A percentile compares a stretch with the other conserved stretches of the same genome.
Conservation (phyloP, 1,139 yeast genomes). For the Blastobotrys ciferrii region DNA sequence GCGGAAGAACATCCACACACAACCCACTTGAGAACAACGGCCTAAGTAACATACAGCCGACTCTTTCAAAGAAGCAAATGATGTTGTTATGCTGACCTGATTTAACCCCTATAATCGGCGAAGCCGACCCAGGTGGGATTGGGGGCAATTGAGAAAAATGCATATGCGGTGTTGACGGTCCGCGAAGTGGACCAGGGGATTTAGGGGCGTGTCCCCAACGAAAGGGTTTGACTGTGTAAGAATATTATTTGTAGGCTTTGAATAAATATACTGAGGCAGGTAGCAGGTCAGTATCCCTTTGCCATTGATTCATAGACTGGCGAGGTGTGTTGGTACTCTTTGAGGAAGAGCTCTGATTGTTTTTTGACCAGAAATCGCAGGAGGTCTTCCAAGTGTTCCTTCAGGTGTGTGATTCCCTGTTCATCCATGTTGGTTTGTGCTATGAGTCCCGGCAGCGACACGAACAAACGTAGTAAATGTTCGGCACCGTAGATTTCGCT, state of each 20-base stretch:
- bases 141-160: too few species aligned
- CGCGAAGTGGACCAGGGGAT: too few species aligned
- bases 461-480: slow-evolving; percentile 70
- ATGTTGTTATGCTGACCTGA: too few species aligned
- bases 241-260: background rate
- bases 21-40: too few species aligned
- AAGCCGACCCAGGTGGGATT: too few species aligned
- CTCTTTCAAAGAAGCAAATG: too few species aligned
- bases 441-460: slow-evolving; percentile 76
- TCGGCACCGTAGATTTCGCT: slow-evolving; percentile 68
- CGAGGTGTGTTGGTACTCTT: slow-evolving; percentile 51
- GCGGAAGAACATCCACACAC: too few species aligned
- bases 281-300: slow-evolving; percentile 29
- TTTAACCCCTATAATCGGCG: too few species aligned
- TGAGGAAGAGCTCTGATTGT: slow-evolving; percentile 47
- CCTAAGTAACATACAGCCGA: too few species aligned
- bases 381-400: slow-evolving; percentile 54
- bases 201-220: too few species aligned
- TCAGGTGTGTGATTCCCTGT: slow-evolving; percentile 59
- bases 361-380: slow-evolving; percentile 48
- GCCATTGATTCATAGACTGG: slow-evolving; percentile 59
- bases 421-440: slow-evolving; percentile 80
- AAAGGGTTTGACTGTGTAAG: too few species aligned
- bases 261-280: slow-evolving; percentile 8
- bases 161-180: too few species aligned